A percentile compares a stretch with the other conserved stretches of the same genome.
These are phyloP conservation scores for Metarhizium album DNA, from an alignment of 2,329 filamentous ascomycete species.

Conservation along the genomic window DNA sequence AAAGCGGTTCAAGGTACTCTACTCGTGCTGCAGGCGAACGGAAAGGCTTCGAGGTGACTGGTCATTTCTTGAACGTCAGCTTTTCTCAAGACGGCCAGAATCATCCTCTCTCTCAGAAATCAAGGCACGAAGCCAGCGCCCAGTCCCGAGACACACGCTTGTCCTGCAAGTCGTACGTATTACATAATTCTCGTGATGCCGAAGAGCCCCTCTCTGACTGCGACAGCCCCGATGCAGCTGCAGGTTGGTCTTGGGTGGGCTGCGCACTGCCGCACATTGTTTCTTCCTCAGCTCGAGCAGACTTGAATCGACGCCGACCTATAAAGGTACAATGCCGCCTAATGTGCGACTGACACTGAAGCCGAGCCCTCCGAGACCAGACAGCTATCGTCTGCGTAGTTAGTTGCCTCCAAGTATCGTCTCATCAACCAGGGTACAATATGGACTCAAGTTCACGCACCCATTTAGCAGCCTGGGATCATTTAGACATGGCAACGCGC, in stretches of 20 bases:
- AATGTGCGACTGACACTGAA: neutral
- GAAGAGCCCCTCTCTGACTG: neutral
- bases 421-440: neutral
- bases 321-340: neutral
- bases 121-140: no score
- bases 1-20: neutral
- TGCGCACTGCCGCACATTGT: neutral
- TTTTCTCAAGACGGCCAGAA: neutral
- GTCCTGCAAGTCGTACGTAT: neutral
- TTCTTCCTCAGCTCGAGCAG: neutral
- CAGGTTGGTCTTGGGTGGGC: no score
- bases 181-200: neutral
- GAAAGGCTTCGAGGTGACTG: neutral
- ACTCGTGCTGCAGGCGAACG: neutral
- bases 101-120: neutral
- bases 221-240: neutral
- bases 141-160: neutral
- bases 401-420: neutral
- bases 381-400: neutral
- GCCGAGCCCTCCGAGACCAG: neutral
- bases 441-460: neutral
- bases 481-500: neutral
- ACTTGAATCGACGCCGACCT: neutral
- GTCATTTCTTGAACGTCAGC: neutral
- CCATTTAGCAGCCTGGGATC: neutral